Percentiles rank a stretch among this genome's conserved stretches.
Conservation (phyloP, 140 eudicot species). For the Cichorium intybus region DNA sequence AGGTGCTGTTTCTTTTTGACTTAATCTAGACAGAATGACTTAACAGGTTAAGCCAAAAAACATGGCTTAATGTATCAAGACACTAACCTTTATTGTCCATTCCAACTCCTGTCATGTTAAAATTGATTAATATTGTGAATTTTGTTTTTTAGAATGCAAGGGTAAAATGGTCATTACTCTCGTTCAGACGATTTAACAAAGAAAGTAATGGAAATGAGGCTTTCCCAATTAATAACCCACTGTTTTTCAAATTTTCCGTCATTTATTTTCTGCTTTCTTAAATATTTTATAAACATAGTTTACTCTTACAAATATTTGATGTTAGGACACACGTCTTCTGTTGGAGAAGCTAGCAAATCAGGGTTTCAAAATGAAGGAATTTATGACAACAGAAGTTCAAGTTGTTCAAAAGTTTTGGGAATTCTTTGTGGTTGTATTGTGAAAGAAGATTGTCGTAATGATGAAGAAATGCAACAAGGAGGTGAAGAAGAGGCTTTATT, state of each 20-base stretch:
- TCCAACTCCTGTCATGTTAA: too few relatives aligned
- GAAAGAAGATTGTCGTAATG: constrained; percentile 71
- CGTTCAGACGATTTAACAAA: too few relatives aligned
- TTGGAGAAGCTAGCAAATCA: constrained; percentile 47
- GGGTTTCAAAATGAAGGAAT: constrained; percentile 45
- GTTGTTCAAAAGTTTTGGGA: constrained; percentile 50
- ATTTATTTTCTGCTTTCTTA: not conserved
- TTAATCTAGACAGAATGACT: too few relatives aligned
- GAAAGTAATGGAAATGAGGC: too few relatives aligned
- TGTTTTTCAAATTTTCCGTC: too few relatives aligned
- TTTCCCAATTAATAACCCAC: too few relatives aligned
- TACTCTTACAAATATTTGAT: not conserved
- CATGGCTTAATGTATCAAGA: too few relatives aligned
- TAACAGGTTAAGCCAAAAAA: too few relatives aligned
- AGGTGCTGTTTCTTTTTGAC: not conserved
- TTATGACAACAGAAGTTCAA: constrained; percentile 32
- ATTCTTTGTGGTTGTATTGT: constrained; percentile 60
- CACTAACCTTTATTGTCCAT: too few relatives aligned
- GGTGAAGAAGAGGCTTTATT: constrained; percentile 82
- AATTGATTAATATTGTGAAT: too few relatives aligned
- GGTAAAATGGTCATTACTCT: too few relatives aligned
- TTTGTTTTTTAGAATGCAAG: too few relatives aligned
- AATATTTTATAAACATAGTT: not conserved
- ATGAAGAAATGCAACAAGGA: constrained; percentile 60
- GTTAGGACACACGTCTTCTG: constrained; percentile 46